These are phyloP conservation scores for Hysterium pulicare DNA, from an alignment of 2,329 filamentous ascomycete species.

Conservation along the genomic window DNA sequence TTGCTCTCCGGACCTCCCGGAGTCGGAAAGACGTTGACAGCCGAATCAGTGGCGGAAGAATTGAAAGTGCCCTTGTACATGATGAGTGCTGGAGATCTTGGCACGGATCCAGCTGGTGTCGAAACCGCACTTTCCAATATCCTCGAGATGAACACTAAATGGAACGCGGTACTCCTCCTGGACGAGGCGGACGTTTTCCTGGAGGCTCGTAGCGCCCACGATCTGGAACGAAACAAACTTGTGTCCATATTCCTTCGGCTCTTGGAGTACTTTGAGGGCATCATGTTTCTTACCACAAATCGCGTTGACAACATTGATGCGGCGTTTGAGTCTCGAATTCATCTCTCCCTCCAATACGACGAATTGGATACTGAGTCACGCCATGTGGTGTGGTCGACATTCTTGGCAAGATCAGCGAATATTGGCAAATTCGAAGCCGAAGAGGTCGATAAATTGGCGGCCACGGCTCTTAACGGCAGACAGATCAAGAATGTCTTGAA, in stretches of 20 bases:
- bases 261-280: constrained; percentile 40
- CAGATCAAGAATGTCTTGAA: constrained; percentile 20
- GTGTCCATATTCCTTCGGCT: constrained; percentile 25
- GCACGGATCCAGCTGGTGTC: constrained; percentile 37
- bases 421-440: constrained; percentile 4
- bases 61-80: constrained; percentile 46
- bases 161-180: constrained; percentile 48
- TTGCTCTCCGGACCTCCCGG: constrained; percentile 51
- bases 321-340: constrained; percentile 26
- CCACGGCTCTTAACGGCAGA: constrained; percentile 12
- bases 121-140: constrained; percentile 43
- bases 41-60: constrained; percentile 42
- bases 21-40: constrained; percentile 50
- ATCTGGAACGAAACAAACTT: constrained; percentile 14
- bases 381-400: constrained; percentile 11
- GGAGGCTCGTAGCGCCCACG: constrained; percentile 10
- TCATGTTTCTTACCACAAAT: constrained; percentile 33
- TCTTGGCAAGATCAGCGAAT: constrained; percentile 4
- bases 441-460: constrained; percentile 9
- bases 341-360: constrained; percentile 22
- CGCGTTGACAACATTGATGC: constrained; percentile 26
- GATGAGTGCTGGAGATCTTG: constrained; percentile 49
- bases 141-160: constrained; percentile 44
- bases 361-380: constrained; percentile 12
- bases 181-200: constrained; percentile 44